These are phyloP conservation scores for Mediolabrus comicus DNA, from an alignment of 108 stramenopile species.

Conservation along the genomic window DNA sequence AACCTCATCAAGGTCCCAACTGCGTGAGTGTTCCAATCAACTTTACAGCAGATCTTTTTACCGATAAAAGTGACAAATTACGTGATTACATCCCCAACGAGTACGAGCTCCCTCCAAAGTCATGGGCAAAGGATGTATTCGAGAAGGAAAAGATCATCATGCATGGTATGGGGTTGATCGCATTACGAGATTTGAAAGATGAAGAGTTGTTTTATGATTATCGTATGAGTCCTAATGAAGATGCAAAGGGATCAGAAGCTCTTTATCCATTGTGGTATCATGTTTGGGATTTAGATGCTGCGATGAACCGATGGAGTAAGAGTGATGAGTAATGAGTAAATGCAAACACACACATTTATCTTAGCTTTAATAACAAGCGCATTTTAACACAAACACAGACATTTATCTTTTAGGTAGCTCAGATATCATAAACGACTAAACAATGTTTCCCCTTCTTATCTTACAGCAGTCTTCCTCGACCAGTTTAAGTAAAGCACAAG, in stretches of 20 bases:
- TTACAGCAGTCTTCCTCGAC: neutral
- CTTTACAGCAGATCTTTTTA: conserved; percentile 62
- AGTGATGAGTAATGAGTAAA: neutral
- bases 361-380: neutral
- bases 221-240: conserved; percentile 44
- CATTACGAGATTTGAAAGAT: conserved; percentile 64
- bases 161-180: conserved; percentile 77
- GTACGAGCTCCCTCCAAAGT: conserved; percentile 65
- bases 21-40: conserved; percentile 67
- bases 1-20: conserved; percentile 44
- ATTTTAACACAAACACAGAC: too few species aligned
- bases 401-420: too few species aligned
- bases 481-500: neutral
- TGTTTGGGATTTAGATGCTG: conserved; percentile 36
- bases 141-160: conserved; percentile 63
- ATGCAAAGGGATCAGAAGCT: conserved; percentile 11
- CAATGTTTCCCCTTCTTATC: neutral
- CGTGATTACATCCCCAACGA: conserved; percentile 69
- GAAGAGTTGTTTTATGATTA: conserved; percentile 90
- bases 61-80: conserved; percentile 8
- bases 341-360: neutral
- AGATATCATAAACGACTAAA: neutral
- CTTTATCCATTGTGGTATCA: conserved; percentile 68
- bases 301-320: conserved; percentile 38
- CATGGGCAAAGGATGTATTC: conserved; percentile 39